Evolutionary conservation across 1,284 basidiomycete genomes (phyloP).

Genomic region (Lentinula novae-zelandiae): DNA sequence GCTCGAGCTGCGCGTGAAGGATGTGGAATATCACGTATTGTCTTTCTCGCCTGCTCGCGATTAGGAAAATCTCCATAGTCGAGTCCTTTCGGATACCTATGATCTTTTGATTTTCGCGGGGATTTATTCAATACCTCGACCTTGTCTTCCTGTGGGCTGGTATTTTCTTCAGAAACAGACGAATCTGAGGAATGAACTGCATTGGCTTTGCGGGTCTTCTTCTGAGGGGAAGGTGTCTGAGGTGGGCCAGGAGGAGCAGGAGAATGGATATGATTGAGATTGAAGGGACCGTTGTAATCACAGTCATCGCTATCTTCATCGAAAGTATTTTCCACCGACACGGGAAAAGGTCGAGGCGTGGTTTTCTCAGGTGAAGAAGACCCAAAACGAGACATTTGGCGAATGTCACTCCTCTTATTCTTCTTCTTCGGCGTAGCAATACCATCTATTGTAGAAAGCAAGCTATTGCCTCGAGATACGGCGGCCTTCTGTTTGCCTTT

Average conservation of each 20-base stretch:
- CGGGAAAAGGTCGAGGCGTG: neutral
- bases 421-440: neutral
- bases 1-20: slow-evolving; percentile 10
- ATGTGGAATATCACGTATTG: slow-evolving; percentile 13
- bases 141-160: neutral
- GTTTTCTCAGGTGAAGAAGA: neutral
- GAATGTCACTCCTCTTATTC: neutral
- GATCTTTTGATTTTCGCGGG: slow-evolving; percentile 10
- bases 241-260: slow-evolving; percentile 7
- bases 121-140: slow-evolving; percentile 7
- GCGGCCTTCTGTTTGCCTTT: slow-evolving; percentile 11
- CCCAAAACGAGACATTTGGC: neutral
- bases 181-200: neutral
- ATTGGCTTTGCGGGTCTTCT: neutral
- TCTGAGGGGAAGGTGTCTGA: slow-evolving; percentile 11
- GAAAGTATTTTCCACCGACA: neutral
- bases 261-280: neutral
- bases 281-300: neutral
- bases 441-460: neutral
- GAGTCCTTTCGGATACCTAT: slow-evolving; percentile 5
- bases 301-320: neutral
- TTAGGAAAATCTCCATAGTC: neutral
- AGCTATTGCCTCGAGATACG: neutral
- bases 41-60: neutral
- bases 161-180: slow-evolving; percentile 5